Percentiles rank a stretch among this genome's conserved stretches.
Conservation (phyloP, 192 early-diverging fungal genomes). For the Linnemannia elongata region DNA sequence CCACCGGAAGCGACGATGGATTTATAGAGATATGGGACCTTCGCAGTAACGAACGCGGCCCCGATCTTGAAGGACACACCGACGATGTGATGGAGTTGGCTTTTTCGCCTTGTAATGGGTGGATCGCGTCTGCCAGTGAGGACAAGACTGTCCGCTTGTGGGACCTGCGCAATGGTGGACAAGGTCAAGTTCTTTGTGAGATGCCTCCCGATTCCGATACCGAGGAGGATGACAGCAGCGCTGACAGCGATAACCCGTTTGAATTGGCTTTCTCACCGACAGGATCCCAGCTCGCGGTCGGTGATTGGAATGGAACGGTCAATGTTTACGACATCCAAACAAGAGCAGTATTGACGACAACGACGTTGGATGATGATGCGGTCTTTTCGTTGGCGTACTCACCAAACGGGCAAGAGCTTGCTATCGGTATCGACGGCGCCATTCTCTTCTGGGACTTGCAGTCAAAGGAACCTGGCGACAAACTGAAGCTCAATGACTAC, state of each 20-base stretch:
- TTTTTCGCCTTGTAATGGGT: no score
- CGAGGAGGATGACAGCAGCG: no score
- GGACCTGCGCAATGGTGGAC: no score
- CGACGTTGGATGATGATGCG: neutral
- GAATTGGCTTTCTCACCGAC: neutral
- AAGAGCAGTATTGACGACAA: neutral
- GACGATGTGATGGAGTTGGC: no score
- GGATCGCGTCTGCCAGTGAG: no score
- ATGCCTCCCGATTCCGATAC: no score
- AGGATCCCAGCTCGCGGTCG: neutral
- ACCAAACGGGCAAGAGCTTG: neutral
- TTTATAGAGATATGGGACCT: no score
- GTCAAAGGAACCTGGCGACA: neutral
- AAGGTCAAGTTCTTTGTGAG: no score
- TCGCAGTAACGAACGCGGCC: no score
- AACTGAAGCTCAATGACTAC: neutral
- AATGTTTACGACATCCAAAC: neutral
- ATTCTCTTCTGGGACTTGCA: no score
- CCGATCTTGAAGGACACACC: no score
- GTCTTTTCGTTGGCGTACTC: neutral
- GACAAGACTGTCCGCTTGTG: neutral
- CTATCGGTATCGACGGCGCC: neutral
- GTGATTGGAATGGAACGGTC: neutral
- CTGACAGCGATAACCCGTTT: no score
- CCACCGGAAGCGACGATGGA: neutral